These are phyloP conservation scores for Aspergillus aculeatus DNA, from an alignment of 2,329 filamentous ascomycete species.

Conservation along the genomic window DNA sequence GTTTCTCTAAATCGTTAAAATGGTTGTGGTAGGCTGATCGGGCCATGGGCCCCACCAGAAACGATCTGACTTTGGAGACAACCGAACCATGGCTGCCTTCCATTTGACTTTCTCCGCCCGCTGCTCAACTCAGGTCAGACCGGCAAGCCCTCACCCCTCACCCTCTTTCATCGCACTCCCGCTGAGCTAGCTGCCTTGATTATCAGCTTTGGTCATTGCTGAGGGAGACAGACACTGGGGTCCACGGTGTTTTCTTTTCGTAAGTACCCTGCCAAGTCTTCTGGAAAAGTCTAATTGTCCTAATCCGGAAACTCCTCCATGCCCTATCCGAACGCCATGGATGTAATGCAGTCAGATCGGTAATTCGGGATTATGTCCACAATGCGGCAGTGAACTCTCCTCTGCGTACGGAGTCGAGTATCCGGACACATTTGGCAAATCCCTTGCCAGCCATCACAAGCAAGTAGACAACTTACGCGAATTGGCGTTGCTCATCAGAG, in stretches of 20 bases:
- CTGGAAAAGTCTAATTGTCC: conserved; percentile 8
- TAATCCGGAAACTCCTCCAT: neutral
- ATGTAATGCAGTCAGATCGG: neutral
- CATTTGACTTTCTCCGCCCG: neutral
- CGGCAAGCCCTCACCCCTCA: neutral
- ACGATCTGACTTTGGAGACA: neutral
- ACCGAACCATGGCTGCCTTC: neutral
- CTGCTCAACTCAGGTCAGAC: neutral
- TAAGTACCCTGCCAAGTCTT: neutral
- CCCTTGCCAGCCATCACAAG: neutral
- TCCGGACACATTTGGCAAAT: neutral
- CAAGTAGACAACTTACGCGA: neutral
- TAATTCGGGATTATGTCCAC: conserved; percentile 1
- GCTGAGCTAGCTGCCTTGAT: neutral
- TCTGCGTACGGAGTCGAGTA: neutral
- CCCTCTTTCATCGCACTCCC: neutral
- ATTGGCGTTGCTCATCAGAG: neutral
- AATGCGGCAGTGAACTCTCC: conserved; percentile 1
- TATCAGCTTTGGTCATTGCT: neutral
- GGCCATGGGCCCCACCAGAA: neutral
- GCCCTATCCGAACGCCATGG: neutral
- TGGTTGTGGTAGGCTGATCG: neutral
- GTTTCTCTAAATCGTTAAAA: neutral
- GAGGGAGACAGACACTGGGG: neutral
- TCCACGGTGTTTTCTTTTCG: too few species aligned